Base-by-base conservation (phyloP, 352 stramenopile species). In the Hyaloperonospora brassicae region DNA sequence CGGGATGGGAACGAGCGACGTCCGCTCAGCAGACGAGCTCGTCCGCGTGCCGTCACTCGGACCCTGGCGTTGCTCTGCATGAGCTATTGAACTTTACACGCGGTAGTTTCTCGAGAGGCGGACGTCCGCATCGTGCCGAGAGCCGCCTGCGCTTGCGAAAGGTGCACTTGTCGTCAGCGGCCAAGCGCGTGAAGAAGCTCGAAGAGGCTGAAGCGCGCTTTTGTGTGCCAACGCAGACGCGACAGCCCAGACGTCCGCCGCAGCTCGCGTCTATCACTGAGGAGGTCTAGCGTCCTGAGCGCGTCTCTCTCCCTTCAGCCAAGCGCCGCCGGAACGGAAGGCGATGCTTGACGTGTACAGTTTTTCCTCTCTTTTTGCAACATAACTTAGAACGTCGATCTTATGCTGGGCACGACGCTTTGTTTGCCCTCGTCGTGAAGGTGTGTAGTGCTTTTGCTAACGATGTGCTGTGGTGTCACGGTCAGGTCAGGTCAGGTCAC, bases 151-250 rank as follows among this genome's bases (percentile, higher is more conserved):
- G 78, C 50, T 70, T 57, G 21, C 78, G 81, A 22, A 83, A 83
- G 22, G 75, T 91, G 50, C 79, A 91, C 48, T 62, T 89, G 53
- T 91, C 81, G 25, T 89, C 81, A 12, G 81, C 79, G 9, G 81
- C 81, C 43, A 91, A 91, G 72, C 81, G 81, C 45, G 74, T 89
- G 9, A 89, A 91, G 63, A 84, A 73, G 49, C 72, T 89, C n/a
- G 81, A 91, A 48, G 81, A 91, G 46, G 68, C 85, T 39, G 81
- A 91, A 54, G 80, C 80, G 12, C 74, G 78, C 14, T 88, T 89
- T 52, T 72, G 59, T 40, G 41, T 70, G 50, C 57, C 72, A 51
- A 46, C 63, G 47, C 50, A 71, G 47, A 39, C 46, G 47, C 52
- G 61, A 38, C 71, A 60, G 45, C 62, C 66, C 27, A 78, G 75